Conservation (phyloP, 2,329 filamentous ascomycete species). For the Sarocladium brachiariae region DNA sequence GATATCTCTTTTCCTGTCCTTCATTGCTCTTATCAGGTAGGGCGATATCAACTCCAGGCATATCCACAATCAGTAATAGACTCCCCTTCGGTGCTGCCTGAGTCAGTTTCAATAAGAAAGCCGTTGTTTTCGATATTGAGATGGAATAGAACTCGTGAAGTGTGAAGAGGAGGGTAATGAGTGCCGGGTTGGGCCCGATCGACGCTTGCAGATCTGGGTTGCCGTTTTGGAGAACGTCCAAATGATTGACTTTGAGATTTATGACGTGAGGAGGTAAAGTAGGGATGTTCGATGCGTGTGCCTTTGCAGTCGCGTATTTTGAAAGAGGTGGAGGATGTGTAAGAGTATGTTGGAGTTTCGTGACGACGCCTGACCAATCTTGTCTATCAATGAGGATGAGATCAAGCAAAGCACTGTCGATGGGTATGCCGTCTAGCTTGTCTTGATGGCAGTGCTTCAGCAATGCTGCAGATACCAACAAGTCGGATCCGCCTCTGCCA, state of each 20-base stretch:
- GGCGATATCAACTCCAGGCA: slow-evolving; percentile 10
- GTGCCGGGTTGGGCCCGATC: slow-evolving; percentile 11
- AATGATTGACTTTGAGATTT: slow-evolving; percentile 10
- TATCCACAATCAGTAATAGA: slow-evolving; percentile 14
- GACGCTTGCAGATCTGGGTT: slow-evolving; percentile 11
- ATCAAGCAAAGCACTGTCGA: slow-evolving; percentile 11
- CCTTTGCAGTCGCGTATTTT: slow-evolving; percentile 15
- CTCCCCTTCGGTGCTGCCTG: slow-evolving; percentile 13
- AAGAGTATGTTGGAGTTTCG: slow-evolving; percentile 13
- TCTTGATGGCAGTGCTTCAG: slow-evolving; percentile 11
- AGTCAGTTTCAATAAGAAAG: slow-evolving; percentile 13
- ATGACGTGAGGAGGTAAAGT: slow-evolving; percentile 12
- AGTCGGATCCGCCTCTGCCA: slow-evolving; percentile 14
- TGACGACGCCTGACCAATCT: slow-evolving; percentile 14
- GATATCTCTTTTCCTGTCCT: slow-evolving; percentile 14
- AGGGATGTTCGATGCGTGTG: slow-evolving; percentile 13
- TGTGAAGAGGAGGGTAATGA: slow-evolving; percentile 15
- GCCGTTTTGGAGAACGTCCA: slow-evolving; percentile 12
- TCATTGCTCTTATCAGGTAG: slow-evolving; percentile 9
- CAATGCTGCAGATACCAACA: slow-evolving; percentile 13
- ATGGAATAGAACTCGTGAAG: slow-evolving; percentile 15
- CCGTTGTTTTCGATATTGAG: slow-evolving; percentile 14
- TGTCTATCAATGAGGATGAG: slow-evolving; percentile 13
- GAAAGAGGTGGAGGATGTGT: slow-evolving; percentile 14
- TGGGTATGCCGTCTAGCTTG: slow-evolving; percentile 9